Conservation (phyloP, 2,329 filamentous ascomycete genomes). For the Alternaria novae-zelandiae region DNA sequence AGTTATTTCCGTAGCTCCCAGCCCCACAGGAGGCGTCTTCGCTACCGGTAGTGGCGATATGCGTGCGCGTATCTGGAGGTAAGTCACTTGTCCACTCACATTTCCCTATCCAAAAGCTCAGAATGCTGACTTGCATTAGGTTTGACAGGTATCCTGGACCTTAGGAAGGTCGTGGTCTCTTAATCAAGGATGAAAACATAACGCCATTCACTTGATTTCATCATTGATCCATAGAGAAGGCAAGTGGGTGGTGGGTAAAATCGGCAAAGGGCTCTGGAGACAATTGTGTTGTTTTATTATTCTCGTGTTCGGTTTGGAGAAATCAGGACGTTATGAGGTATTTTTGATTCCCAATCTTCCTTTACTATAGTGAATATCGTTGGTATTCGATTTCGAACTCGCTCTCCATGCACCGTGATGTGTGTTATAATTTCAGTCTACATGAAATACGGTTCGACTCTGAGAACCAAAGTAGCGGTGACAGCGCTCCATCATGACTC, state of each 20-base stretch:
- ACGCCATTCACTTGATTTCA: neutral
- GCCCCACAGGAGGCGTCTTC: conserved; percentile 85
- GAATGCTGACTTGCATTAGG: conserved; percentile 23
- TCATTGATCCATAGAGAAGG: neutral
- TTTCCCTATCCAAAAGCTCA: neutral
- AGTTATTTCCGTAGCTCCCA: conserved; percentile 97
- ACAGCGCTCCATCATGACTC: neutral
- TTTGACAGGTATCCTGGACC: conserved; percentile 45
- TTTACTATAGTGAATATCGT: neutral
- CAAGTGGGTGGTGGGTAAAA: neutral
- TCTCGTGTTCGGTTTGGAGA: neutral
- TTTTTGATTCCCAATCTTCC: conserved; percentile 1
- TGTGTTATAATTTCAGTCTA: neutral
- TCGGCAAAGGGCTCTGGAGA: neutral
- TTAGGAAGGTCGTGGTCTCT: conserved; percentile 17
- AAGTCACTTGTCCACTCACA: neutral
- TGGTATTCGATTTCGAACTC: neutral
- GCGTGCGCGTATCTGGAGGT: conserved; percentile 97
- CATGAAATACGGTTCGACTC: neutral
- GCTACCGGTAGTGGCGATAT: conserved; percentile 97
- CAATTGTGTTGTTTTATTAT: neutral
- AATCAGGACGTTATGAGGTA: neutral
- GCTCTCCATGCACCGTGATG: neutral
- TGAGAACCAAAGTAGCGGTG: neutral
- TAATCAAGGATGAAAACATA: neutral